Conservation (phyloP, 2,329 filamentous ascomycete genomes). For the Ophiostoma quercus region DNA sequence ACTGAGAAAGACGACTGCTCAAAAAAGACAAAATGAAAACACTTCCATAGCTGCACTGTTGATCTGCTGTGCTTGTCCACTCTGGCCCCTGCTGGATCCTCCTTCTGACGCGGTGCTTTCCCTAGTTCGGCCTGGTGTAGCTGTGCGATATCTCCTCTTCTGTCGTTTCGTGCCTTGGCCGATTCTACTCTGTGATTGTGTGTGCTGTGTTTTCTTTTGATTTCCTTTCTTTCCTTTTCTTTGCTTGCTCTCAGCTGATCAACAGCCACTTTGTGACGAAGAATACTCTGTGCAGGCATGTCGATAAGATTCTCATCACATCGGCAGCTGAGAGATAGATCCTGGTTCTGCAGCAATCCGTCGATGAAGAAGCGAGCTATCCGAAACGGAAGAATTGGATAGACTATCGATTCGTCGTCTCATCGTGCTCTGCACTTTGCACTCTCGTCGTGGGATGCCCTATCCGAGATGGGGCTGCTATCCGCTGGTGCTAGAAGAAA, state of each 20-base stretch:
- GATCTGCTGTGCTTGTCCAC: slow-evolving; percentile 9
- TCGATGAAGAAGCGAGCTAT: no score
- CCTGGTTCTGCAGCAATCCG: not conserved
- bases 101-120: not conserved
- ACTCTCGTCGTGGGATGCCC: not conserved
- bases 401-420: not conserved
- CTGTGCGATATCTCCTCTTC: not conserved
- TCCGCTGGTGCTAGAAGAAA: not conserved
- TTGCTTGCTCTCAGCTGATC: not conserved
- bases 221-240: not conserved
- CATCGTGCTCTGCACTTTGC: not conserved
- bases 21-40: not conserved
- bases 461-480: slow-evolving; percentile 1
- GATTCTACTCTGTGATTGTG: not conserved
- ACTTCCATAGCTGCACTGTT: not conserved
- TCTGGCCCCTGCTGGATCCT: not conserved
- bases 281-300: not conserved
- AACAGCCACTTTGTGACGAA: not conserved
- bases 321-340: not conserved
- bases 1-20: not conserved
- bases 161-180: not conserved
- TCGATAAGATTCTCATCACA: not conserved
- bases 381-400: not conserved
- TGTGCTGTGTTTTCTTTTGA: not conserved
- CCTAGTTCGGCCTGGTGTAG: not conserved